Base-by-base conservation (phyloP, 108 stramenopile genomes). In the Nitzschia sp. region DNA sequence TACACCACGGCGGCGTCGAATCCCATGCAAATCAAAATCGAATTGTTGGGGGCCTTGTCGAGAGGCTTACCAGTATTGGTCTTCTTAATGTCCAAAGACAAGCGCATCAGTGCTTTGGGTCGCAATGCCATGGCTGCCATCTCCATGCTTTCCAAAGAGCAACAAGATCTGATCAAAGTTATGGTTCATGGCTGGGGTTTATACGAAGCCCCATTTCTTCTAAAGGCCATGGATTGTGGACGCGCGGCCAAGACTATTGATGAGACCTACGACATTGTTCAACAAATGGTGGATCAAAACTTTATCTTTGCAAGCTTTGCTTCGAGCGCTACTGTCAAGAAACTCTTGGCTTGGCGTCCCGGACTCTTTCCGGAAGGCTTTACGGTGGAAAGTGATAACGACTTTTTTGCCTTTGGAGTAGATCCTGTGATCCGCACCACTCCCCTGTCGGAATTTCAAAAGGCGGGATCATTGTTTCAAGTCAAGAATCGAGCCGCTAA, bases 1-100 rank as follows among this genome's bases (percentile, higher is more conserved):
- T 71, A 71, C 32, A 71, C 75, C 15, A 71, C 75, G 21, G 75
- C 75, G 17, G 70, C 75, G 15, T 57, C 70, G 17, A 71, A 63
- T 55, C 75, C 75, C 29, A 76, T 76, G 75, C 75, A 76, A 64
- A 48, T 76, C 31, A 76, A 76, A 42, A 76, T 76, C 47, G 75
- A 76, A 59, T 21, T 76, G 6, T 24, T 76, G 21, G 47, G 38
- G 6, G 75, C 75, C 31, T 32, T 76, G 15, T 5, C 63, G 17
- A 76, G 64, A 36, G 70, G 75, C 3, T 59, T 69, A 34, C 75
- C 75, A 15, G 5, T 76, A 1, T 42, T 76, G 46, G 13, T 70
- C 11, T 46, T 71, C 19, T 34, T 71, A 13, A 1, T 76, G 11
- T 54, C 51, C 28, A 46, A 59, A 27, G 70, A 71, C n/a, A 76